Evolutionary conservation across 1,284 basidiomycete genomes (phyloP).

Genomic region (Afroboletus lepidellus): DNA sequence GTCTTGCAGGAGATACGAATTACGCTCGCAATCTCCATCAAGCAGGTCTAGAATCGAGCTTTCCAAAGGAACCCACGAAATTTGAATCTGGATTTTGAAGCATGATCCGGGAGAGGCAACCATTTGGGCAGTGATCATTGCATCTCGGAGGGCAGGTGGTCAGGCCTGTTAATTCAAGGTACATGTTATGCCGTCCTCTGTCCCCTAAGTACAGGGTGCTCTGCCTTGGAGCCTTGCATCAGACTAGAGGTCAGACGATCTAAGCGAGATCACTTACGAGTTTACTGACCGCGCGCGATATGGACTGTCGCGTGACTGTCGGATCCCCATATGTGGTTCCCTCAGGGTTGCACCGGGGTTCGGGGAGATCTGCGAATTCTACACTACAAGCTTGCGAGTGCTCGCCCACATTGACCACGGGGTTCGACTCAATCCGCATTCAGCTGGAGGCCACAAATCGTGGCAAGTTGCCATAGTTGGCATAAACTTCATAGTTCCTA

Average conservation of each 20-base stretch:
- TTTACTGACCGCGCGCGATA: not conserved
- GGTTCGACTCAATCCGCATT: no score
- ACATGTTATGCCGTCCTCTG: not conserved
- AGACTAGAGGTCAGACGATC: not conserved
- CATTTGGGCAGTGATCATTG: slow-evolving; percentile 1
- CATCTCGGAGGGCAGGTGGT: not conserved
- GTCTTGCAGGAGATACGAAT: not conserved
- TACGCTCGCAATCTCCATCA: slow-evolving; percentile 9
- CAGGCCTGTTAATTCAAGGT: not conserved
- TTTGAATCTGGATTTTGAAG: not conserved
- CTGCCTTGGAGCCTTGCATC: not conserved
- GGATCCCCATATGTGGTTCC: no score
- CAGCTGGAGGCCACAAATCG: no score
- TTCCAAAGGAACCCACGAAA: not conserved
- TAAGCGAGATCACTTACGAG: not conserved
- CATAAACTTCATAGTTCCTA: no score
- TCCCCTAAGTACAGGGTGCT: not conserved
- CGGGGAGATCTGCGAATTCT: no score
- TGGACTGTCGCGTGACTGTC: not conserved
- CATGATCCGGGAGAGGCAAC: not conserved
- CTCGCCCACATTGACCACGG: no score
- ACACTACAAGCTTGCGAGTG: no score
- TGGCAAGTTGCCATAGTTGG: no score
- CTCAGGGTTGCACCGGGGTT: no score
- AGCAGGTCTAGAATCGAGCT: not conserved